phyloP scores from a whole-genome alignment of 805 yeast species.

The Metschnikowia henanensis region DNA sequence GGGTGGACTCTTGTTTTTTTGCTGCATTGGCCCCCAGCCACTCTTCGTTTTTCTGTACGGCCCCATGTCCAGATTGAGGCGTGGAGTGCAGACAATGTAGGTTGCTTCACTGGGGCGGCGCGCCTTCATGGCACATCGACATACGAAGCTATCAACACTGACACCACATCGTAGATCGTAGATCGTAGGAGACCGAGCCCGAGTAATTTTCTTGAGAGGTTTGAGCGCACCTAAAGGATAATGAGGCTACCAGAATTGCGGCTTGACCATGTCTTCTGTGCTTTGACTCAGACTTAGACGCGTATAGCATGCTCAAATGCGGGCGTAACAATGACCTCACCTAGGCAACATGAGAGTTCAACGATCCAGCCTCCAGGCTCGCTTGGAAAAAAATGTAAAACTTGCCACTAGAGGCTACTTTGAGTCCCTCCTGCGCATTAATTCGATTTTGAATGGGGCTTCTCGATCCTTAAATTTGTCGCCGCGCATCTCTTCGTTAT shows the following conservation, averaged over 20 bases:
- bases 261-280: no score
- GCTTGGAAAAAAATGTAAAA: background rate
- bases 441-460: no score
- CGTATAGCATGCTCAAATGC: background rate
- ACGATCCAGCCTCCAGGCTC: background rate
- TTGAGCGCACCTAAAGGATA: no score
- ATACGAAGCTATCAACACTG: background rate
- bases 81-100: constrained; percentile 5
- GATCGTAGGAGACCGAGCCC: no score
- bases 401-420: no score
- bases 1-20: background rate
- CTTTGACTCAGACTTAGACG: background rate
- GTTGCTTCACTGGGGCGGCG: constrained; percentile 11
- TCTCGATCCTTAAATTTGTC: no score
- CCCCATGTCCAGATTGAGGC: background rate
- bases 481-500: no score
- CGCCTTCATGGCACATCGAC: background rate
- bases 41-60: background rate
- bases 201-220: no score
- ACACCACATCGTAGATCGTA: no score
- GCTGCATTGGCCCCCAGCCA: background rate
- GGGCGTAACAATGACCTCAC: background rate
- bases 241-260: no score
- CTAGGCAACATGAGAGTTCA: background rate
- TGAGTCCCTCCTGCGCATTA: no score